A percentile compares a stretch with the other conserved stretches of the same genome.
phyloP scores from a whole-genome alignment of 2,329 filamentous ascomycete genomes.

The Amesomyces nigricolor region DNA sequence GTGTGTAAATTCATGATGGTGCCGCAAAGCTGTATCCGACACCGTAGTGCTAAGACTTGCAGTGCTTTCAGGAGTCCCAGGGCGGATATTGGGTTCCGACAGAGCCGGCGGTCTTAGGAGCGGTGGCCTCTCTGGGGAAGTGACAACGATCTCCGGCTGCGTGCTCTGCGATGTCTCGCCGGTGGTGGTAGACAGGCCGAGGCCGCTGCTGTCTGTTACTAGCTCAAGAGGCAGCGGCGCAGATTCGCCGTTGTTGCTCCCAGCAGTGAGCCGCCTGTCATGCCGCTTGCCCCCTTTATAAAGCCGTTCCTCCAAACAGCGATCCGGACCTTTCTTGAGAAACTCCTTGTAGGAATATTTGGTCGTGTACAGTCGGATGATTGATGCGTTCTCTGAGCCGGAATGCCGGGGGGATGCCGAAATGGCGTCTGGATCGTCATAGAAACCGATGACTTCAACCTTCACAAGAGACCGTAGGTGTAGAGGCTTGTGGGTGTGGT shows the following conservation, averaged over 20 bases:
- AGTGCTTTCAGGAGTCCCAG: constrained; percentile 28
- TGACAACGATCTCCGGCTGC: constrained; percentile 37
- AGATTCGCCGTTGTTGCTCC: not conserved
- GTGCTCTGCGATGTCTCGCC: constrained; percentile 13
- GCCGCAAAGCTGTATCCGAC: constrained; percentile 30
- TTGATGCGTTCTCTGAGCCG: constrained; percentile 32
- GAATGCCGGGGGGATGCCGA: constrained; percentile 28
- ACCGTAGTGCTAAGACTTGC: constrained; percentile 26
- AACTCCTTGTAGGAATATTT: constrained; percentile 50
- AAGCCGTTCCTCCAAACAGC: constrained; percentile 49
- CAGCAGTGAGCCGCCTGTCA: not conserved
- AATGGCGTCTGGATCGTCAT: constrained; percentile 45
- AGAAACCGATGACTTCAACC: constrained; percentile 56
- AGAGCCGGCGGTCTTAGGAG: constrained; percentile 32
- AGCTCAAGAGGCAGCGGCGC: not conserved
- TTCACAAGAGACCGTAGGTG: constrained; percentile 48
- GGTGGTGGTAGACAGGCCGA: constrained; percentile 2
- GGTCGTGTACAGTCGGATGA: constrained; percentile 47
- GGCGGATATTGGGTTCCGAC: constrained; percentile 29
- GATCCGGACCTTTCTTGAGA: constrained; percentile 48
- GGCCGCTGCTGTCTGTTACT: constrained; percentile 20
- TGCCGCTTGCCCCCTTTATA: constrained; percentile 25
- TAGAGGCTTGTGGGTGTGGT: constrained; percentile 40
- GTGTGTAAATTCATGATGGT: not conserved
- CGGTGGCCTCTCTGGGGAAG: constrained; percentile 29